phyloP scores from a whole-genome alignment of 495 filamentous ascomycete genomes.

The Tuber borchii region DNA sequence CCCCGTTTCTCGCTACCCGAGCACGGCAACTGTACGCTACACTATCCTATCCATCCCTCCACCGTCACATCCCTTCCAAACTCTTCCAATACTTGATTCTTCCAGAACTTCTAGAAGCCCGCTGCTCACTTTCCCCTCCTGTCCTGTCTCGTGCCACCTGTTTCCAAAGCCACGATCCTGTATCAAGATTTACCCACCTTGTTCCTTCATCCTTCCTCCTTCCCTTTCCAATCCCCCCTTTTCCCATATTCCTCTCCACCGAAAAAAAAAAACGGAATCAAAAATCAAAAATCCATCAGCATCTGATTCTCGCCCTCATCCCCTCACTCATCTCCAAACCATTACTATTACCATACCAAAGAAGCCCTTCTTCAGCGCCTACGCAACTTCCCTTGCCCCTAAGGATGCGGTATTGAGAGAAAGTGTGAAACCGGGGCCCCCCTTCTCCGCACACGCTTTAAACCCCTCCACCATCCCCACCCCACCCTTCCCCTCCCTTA shows the following conservation, averaged over 20 bases:
- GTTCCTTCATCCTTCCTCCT: constrained; percentile 19
- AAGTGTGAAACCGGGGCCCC: constrained; percentile 28
- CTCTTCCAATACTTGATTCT: constrained; percentile 12
- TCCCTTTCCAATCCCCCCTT: constrained; percentile 8
- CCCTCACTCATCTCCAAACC: background rate
- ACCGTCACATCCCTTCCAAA: background rate
- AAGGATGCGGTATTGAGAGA: constrained; percentile 34
- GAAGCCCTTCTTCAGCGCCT: constrained; percentile 9
- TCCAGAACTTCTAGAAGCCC: constrained; percentile 38
- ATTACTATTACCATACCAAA: constrained; percentile 17
- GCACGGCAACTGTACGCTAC: background rate
- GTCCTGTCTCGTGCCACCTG: constrained; percentile 33
- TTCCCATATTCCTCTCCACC: constrained; percentile 6
- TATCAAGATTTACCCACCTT: constrained; percentile 20
- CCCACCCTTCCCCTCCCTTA: constrained; percentile 4
- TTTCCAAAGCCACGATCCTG: constrained; percentile 9
- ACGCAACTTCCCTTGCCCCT: constrained; percentile 6
- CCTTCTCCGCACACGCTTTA: constrained; percentile 30
- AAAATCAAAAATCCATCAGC: background rate
- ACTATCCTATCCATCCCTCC: background rate
- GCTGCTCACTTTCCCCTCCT: constrained; percentile 25
- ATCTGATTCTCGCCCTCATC: background rate
- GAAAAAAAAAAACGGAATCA: background rate
- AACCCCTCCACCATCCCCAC: constrained; percentile 20
- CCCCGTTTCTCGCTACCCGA: background rate